Evolutionary conservation across 768 basidiomycete species (phyloP), one percentile per base, ranked within the genome.

Genomic region (Hygrocybe coccinea): DNA sequence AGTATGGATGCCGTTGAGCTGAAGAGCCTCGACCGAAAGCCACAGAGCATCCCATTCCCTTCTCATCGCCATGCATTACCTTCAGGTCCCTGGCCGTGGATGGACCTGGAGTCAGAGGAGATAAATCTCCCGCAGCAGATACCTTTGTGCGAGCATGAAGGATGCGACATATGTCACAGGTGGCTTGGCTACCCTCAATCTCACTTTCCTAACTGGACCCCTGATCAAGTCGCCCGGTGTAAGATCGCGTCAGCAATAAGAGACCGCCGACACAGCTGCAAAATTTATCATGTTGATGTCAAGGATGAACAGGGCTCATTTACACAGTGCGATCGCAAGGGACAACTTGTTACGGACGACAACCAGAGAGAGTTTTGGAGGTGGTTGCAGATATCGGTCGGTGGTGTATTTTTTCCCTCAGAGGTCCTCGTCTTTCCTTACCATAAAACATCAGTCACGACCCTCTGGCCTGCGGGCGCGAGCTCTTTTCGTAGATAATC

Each of bases 131-230:
- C 60, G 19, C 46, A 34, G 5, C 41, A 24, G 6, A 48, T 51
- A 19, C 39, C 48, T 37, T 55, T 49, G 10, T 58, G 57, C 46
- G 47, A 43, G 25, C 57, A 59, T 38, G 41, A 15, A 6, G 19
- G 48, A 7, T 56, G 59, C 47, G 25, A 57, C n/a, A 44, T 24
- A 3, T 56, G 52, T 14, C 10, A 37, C 12, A 41, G 53, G 3
- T 77, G 76, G 76, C 35, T 10, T 6, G 46, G 52, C 22, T 78
- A 78, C 56, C 76, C 77, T 1, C 67, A 72, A 51, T 71, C 69
- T 2, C 64, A 67, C 36, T 78, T 78, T 46, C 68, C 69, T 39
- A 78, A 76, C 49, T 76, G 76, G 76, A 76, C 67, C 1, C 57
- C 57, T 9, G 64, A 58, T 36, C 75, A 75, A 50, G 70, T 76